Percentiles rank a stretch among this genome's conserved stretches.
Conservation (phyloP, 2,329 filamentous ascomycete species). For the Fusarium tjaetaba region DNA sequence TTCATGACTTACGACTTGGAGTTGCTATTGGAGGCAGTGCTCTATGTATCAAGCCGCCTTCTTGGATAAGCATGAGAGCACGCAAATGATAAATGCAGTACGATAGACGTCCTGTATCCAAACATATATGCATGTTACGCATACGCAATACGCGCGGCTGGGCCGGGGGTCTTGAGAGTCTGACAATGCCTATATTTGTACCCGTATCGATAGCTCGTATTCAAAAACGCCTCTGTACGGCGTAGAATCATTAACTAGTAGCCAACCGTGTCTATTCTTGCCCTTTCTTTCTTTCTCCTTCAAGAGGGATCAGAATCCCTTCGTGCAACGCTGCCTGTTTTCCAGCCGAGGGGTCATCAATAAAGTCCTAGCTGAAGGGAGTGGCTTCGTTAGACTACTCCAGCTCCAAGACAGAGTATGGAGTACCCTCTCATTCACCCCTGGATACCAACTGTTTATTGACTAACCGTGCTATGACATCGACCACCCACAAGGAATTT, state of each 20-base stretch:
- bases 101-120: background rate
- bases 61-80: background rate
- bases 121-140: background rate
- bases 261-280: background rate
- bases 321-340: background rate
- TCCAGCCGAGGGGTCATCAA: background rate
- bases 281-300: background rate
- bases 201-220: constrained; percentile 24
- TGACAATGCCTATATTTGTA: constrained; percentile 13
- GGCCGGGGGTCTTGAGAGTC: constrained; percentile 1
- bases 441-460: background rate
- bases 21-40: constrained; percentile 2
- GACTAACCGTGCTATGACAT: background rate
- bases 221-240: background rate
- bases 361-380: constrained; percentile 12
- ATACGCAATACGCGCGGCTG: background rate
- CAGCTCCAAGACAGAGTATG: background rate
- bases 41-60: background rate
- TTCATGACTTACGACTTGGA: constrained; percentile 12
- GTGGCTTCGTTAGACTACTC: constrained; percentile 9
- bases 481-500: background rate
- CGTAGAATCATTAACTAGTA: background rate
- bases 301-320: background rate
- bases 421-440: background rate
- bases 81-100: background rate